phyloP scores from a whole-genome alignment of 2,329 filamentous ascomycete genomes.

The Domatiomyces globalis region DNA sequence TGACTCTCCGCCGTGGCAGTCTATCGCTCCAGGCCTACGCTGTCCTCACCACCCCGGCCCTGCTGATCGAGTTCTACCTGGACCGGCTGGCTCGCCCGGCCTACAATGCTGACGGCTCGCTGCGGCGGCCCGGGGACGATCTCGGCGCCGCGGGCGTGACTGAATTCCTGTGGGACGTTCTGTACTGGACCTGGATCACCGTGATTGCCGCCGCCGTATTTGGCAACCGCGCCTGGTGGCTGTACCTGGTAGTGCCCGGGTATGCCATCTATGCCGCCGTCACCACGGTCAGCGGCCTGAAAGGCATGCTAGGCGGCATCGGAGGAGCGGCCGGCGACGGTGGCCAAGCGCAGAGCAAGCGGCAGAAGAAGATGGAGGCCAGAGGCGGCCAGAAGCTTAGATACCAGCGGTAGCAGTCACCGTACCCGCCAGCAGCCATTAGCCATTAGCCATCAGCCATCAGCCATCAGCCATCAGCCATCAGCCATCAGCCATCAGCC shows the following conservation, averaged over 20 bases:
- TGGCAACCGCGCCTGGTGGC: conserved; percentile 66
- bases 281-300: conserved; percentile 34
- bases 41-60: conserved; percentile 57
- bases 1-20: conserved; percentile 44
- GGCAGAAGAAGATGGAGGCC: conserved; percentile 41
- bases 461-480: no score
- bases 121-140: conserved; percentile 72
- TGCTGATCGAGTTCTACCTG: conserved; percentile 71
- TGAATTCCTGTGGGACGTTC: conserved; percentile 94
- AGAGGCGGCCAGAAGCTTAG: conserved; percentile 30
- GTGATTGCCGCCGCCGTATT: conserved; percentile 57
- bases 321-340: conserved; percentile 28
- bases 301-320: conserved; percentile 25
- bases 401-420: neutral
- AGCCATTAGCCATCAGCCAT: no score
- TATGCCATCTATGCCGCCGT: conserved; percentile 36
- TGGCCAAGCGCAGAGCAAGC: conserved; percentile 32
- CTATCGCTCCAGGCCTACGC: conserved; percentile 53
- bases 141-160: conserved; percentile 72
- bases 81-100: conserved; percentile 71
- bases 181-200: conserved; percentile 86
- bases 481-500: no score
- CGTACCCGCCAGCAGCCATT: no score
- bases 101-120: conserved; percentile 49
- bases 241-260: conserved; percentile 39